phyloP scores from a whole-genome alignment of 2,329 filamentous ascomycete species.

The Aspergillus terreus region DNA sequence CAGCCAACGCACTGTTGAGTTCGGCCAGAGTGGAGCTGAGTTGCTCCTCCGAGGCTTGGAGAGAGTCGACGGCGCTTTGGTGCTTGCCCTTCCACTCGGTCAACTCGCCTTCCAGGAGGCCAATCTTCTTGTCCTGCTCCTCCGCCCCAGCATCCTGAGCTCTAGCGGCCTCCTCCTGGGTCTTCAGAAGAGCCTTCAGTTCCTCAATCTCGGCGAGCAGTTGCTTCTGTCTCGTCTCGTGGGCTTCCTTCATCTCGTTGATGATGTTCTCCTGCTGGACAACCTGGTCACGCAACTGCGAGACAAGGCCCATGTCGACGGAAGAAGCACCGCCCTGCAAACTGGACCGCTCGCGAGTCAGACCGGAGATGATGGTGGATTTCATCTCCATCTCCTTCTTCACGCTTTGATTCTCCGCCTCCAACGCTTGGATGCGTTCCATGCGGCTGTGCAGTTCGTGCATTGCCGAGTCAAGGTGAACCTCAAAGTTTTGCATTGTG shows the following conservation, averaged over 20 bases:
- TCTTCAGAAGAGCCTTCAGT: slow-evolving; percentile 56
- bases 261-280: slow-evolving; percentile 82
- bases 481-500: slow-evolving; percentile 84
- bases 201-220: slow-evolving; percentile 67
- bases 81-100: slow-evolving; percentile 74
- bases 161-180: slow-evolving; percentile 34
- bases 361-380: slow-evolving; percentile 89
- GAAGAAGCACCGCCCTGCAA: slow-evolving; percentile 69
- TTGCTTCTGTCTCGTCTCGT: slow-evolving; percentile 71
- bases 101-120: slow-evolving; percentile 67
- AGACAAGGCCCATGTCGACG: slow-evolving; percentile 87
- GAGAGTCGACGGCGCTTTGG: slow-evolving; percentile 62
- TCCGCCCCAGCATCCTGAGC: slow-evolving; percentile 31
- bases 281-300: slow-evolving; percentile 81
- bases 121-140: slow-evolving; percentile 57
- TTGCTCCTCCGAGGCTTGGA: slow-evolving; percentile 68
- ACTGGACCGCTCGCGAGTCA: slow-evolving; percentile 89
- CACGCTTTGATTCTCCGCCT: slow-evolving; percentile 74
- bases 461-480: slow-evolving; percentile 87
- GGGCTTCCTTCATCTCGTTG: slow-evolving; percentile 65
- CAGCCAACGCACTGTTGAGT: slow-evolving; percentile 64
- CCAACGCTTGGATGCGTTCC: slow-evolving; percentile 84
- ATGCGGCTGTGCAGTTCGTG: slow-evolving; percentile 83
- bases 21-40: slow-evolving; percentile 69
- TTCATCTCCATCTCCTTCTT: slow-evolving; percentile 98